These are phyloP conservation scores for Leucaena leucocephala DNA, from an alignment of 306 rosid genomes.

Conservation along the genomic window DNA sequence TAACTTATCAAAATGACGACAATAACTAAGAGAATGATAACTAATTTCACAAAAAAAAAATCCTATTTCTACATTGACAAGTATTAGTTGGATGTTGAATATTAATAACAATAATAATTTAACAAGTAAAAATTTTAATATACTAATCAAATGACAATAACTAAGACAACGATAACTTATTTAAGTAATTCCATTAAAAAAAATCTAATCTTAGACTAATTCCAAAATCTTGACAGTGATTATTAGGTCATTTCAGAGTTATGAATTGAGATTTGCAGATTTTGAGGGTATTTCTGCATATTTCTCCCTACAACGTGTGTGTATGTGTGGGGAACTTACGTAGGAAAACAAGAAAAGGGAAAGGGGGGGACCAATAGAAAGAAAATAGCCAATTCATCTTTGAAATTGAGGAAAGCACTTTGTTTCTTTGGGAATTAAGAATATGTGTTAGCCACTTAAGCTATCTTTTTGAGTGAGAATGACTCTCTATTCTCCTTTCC, in stretches of 20 bases:
- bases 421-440: conserved; percentile 38
- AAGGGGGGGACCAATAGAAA: neutral
- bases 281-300: no score
- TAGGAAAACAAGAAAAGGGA: neutral
- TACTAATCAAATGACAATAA: neutral
- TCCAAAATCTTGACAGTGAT: no score
- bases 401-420: conserved; percentile 47
- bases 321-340: neutral
- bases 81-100: no score
- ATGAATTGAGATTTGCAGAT: no score
- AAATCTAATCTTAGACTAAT: no score
- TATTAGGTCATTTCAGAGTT: no score
- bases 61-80: no score
- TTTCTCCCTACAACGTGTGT: neutral
- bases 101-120: no score
- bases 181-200: no score
- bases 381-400: conserved; percentile 37
- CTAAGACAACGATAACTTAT: neutral
- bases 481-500: conserved; percentile 21
- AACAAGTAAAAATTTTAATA: no score
- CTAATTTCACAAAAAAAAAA: no score
- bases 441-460: neutral
- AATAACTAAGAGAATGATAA: neutral
- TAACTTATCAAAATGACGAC: neutral
- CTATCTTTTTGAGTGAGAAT: conserved; percentile 31